Base-by-base conservation (phyloP, 129 eudicot genomes). In the sunflower (Helianthus annuus) region DNA sequence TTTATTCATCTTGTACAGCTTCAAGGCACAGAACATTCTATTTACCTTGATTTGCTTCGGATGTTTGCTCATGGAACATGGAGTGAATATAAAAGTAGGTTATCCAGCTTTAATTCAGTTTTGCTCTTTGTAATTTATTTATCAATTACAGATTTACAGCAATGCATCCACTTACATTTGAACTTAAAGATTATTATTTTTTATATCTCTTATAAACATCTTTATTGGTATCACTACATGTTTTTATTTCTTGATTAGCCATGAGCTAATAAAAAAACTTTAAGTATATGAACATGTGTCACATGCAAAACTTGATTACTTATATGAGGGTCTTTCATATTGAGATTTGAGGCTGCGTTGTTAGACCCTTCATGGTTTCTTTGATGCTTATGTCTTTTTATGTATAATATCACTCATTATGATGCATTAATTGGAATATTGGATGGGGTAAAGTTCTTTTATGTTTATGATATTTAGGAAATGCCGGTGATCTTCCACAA, bases 11-110 rank as follows among this genome's bases (percentile, higher is more conserved):
- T 57, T 57, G 29, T 83, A 82, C 96, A 92, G 97, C 97, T 92
- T 66, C 83, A 86, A 67, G 97, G 94, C 72, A 85, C 91, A 27
- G 96, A 81, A 49, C 68, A 85, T 63, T 75, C 91, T 54, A 38
- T 60, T 8, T 86, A 78, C 71, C 84, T 89, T 40, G 89, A 86
- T 79, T 80, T 92, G 70, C 96, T 92, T 77, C 94, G 89, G 16
- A 59, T 92, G 86, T 92, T 86, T 85, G 93, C 97, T 42, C 83
- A 92, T 58, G 94, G 97, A 38, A 92, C 97, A 61, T 92, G 97
- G 97, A 92, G 86, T 79, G 96, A 92, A 48, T 92, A 83, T 69
- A 92, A 92, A 81, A 84, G 97, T 92, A 89, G 75, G 93, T 13
- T 66, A 36, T 22, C 46, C 19, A n/a, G 2, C 54, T 56, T 12